Evolutionary conservation across 257 asterid species (phyloP), one percentile per base, ranked within the genome.

Genomic region (Fraxinus anomala): DNA sequence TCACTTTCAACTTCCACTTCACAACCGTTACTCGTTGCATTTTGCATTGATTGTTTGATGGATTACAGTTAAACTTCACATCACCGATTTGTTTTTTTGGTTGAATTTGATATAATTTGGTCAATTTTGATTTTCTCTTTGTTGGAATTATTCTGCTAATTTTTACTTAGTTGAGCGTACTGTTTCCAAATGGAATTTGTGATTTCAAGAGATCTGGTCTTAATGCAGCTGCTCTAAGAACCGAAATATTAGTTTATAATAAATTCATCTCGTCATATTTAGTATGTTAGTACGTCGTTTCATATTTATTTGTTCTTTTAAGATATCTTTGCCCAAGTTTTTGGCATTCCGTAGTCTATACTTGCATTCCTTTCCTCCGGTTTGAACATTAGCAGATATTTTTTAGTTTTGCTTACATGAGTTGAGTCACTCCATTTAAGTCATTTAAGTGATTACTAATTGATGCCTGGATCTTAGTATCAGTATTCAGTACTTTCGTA

Each of bases 201-300:
- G 68, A 23, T 61, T 61, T 61, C 68, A 61, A 23, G 68, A 23
- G 69, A 63, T 63, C 67, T 21, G 67, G 13, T 42, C 69, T 24
- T 63, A 56, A 1, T 56, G 26, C 66, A 6, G 24, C 24, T 56
- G 26, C 69, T 26, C 36, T 26, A 12, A 8, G 34, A 12, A 23
- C 69, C 36, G 6, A 63, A 63, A 9, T 10, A 10, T 23, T 23
- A 63, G 31, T 26, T 11, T 63, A 17, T 61, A 5, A 11, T 63
- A 13, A 26, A 63, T 63, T 26, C 30, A 59, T 23, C 14, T 21
- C 28, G 30, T 6, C 67, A 63, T 12, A 63, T 63, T 63, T 24
- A 21, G 33, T 61, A 56, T 2, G 13, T 21, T n/a, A 56, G 68
- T 10, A 2, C 14, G 4, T 61, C 14, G 68, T 61, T 61, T 61